Evolutionary conservation across 805 yeast genomes (phyloP).

Genomic region (Pichia paraexigua): DNA sequence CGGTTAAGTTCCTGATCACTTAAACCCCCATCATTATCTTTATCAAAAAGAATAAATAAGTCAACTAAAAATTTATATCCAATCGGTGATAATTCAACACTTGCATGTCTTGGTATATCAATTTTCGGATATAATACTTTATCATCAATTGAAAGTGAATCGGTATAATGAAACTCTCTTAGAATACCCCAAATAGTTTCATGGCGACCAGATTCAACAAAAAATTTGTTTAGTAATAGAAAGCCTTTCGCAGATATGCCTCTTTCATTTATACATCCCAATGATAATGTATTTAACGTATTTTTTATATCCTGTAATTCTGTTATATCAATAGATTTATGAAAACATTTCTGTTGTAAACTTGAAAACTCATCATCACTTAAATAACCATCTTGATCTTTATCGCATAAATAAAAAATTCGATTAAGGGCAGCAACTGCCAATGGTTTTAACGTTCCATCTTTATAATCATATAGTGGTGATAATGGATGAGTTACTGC

Average conservation of each 20-base stretch:
- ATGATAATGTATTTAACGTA: slow-evolving; percentile 22
- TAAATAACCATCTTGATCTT: slow-evolving; percentile 81
- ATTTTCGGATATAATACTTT: slow-evolving; percentile 70
- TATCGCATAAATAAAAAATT: slow-evolving; percentile 77
- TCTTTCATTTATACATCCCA: slow-evolving; percentile 26
- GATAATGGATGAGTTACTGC: slow-evolving; percentile 91
- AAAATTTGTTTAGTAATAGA: slow-evolving; percentile 64
- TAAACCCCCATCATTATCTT: slow-evolving; percentile 94
- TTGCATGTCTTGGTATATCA: slow-evolving; percentile 64
- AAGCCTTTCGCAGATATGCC: slow-evolving; percentile 76
- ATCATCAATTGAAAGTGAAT: slow-evolving; percentile 79
- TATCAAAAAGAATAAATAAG: slow-evolving; percentile 77
- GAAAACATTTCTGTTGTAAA: slow-evolving; percentile 72
- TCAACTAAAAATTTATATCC: slow-evolving; percentile 93
- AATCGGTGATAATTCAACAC: slow-evolving; percentile 85
- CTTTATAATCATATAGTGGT: slow-evolving; percentile 89
- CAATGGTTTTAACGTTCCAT: slow-evolving; percentile 69
- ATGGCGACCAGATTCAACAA: slow-evolving; percentile 87
- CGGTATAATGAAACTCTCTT: slow-evolving; percentile 83
- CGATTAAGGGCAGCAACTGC: slow-evolving; percentile 72
- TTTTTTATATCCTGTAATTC: slow-evolving; percentile 40
- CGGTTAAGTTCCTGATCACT: slow-evolving; percentile 60
- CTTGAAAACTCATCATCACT: slow-evolving; percentile 61
- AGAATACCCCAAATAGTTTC: slow-evolving; percentile 96
- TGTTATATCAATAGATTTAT: slow-evolving; percentile 38